Base-by-base conservation (phyloP, 2,329 filamentous ascomycete genomes). In the Fusarium nygamai region DNA sequence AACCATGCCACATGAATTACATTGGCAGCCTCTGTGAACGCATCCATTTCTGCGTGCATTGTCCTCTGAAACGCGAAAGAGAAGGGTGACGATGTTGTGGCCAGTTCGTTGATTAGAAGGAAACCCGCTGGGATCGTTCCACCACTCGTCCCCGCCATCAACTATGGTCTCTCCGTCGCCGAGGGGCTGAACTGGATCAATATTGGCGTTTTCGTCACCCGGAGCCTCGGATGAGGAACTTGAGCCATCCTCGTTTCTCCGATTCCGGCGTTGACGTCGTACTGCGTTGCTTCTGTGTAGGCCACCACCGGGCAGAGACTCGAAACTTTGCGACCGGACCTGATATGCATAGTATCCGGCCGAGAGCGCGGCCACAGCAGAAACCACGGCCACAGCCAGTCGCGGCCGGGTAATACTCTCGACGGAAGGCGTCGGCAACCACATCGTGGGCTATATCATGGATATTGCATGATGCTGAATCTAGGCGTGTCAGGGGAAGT, bases 21-120 rank as follows among this genome's bases (percentile, higher is more conserved):
- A 99, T 43, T 92, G 93, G 69, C 97, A 97, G 19, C 96, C 96
- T 19, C 96, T 90, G 81, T 99, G 96, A 29, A 98, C 92, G 79
- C 96, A 98, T 27, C 94, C 93, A 80, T 96, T 96, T 59, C 94
- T 89, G 64, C 92, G 90, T 3, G 95, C 94, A 80, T 98, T 95
- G 75, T 98, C 95, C 82, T 98, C 95, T 0, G 95, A 97, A 53
- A 98, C 97, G 67, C 95, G 91, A 80, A 98, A 98, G 2, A 98
- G 87, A 5, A 98, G 86, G 71, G 92, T 94, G 51, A 97, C 92
- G 56, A 97, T 91, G 69, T 95, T 95, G 78, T 96, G 93, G 12
- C 93, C 94, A 39, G 85, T 88, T 65, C 87, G 86, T 69, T 86
- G 86, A 38, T 84, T 80, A 36, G 84, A 80, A 63, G 84, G 81